phyloP scores from a whole-genome alignment of 768 basidiomycete species.

The Coprinopsis cinerea region DNA sequence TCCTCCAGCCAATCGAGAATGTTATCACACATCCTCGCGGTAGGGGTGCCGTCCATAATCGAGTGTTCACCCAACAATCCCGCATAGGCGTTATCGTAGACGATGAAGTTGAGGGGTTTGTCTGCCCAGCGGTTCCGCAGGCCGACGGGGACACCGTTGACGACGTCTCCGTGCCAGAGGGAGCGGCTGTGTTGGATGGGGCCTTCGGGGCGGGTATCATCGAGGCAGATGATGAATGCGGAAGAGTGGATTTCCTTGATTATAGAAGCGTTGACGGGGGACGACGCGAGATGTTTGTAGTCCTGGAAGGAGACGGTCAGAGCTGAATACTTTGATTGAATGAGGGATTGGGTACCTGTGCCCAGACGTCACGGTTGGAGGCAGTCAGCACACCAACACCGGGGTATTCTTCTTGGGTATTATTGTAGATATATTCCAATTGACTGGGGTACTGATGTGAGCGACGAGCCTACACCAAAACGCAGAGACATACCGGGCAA shows the following conservation, averaged over 20 bases:
- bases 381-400: constrained; percentile 75
- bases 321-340: no score
- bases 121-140: constrained; percentile 81
- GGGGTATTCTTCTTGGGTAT: constrained; percentile 57
- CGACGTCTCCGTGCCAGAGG: constrained; percentile 76
- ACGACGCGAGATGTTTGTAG: constrained; percentile 53
- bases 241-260: constrained; percentile 76
- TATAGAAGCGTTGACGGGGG: constrained; percentile 56
- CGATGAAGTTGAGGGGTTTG: constrained; percentile 83
- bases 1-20: constrained; percentile 55
- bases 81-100: constrained; percentile 75
- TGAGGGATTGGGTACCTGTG: constrained; percentile 54
- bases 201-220: constrained; percentile 48
- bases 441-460: constrained; percentile 44
- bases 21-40: constrained; percentile 64
- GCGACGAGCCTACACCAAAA: no score
- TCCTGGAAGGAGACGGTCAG: constrained; percentile 40
- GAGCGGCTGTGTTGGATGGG: constrained; percentile 58
- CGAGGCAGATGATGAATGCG: constrained; percentile 80
- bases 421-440: constrained; percentile 64
- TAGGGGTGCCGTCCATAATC: constrained; percentile 87
- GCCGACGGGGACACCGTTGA: constrained; percentile 43
- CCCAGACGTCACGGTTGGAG: constrained; percentile 84
- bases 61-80: constrained; percentile 94
- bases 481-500: constrained; percentile 48